A percentile compares a stretch with the other conserved stretches of the same genome.
phyloP scores from a whole-genome alignment of 2,329 filamentous ascomycete genomes.

The Shiraia sp. region DNA sequence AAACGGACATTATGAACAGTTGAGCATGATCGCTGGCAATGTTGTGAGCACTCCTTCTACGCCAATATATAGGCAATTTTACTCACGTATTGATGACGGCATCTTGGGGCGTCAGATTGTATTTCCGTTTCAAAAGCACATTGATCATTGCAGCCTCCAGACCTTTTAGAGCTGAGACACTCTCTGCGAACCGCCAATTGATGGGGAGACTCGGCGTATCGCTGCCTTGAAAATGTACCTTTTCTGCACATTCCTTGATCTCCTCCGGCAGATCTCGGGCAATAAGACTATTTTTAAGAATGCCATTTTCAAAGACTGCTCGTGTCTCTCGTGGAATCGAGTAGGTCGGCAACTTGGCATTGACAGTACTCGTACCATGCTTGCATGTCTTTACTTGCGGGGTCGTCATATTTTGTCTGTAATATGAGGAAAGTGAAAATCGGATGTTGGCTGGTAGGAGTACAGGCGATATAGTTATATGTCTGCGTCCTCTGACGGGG shows the following conservation, averaged over 20 bases:
- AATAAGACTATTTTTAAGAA: constrained; percentile 50
- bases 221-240: constrained; percentile 50
- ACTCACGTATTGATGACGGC: constrained; percentile 54
- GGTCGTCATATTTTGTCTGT: no score
- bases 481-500: constrained; percentile 12
- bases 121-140: constrained; percentile 52
- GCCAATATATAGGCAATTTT: background rate
- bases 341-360: constrained; percentile 19
- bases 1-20: constrained; percentile 49
- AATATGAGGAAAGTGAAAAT: background rate
- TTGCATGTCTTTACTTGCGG: no score
- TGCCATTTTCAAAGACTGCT: constrained; percentile 41
- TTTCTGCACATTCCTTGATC: constrained; percentile 39
- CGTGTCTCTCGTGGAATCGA: constrained; percentile 33
- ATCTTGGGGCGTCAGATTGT: constrained; percentile 45
- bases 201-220: constrained; percentile 54
- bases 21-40: constrained; percentile 46
- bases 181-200: constrained; percentile 62
- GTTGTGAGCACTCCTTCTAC: background rate
- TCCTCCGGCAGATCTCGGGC: constrained; percentile 42
- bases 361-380: constrained; percentile 7
- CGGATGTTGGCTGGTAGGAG: background rate
- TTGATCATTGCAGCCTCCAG: constrained; percentile 54
- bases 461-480: background rate
- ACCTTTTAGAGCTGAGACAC: constrained; percentile 54